Percentiles rank a stretch among this genome's conserved stretches.
phyloP scores from a whole-genome alignment of 2,329 filamentous ascomycete genomes.

The Penicillium paneum region DNA sequence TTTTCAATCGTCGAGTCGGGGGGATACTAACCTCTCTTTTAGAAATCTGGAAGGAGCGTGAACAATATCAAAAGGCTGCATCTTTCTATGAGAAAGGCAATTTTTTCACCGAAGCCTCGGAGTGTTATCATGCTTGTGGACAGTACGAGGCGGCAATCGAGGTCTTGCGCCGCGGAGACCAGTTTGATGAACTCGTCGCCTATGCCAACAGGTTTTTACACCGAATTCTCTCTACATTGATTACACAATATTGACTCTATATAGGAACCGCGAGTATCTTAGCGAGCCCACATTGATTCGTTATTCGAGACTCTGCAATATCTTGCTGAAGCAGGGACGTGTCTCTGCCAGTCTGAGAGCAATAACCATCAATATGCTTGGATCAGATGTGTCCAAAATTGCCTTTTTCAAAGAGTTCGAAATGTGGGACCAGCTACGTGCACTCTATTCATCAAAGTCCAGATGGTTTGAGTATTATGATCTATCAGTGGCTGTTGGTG shows the following conservation, averaged over 20 bases:
- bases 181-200: conserved; percentile 18
- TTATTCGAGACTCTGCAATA: conserved; percentile 20
- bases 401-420: conserved; percentile 20
- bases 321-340: conserved; percentile 18
- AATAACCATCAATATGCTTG: conserved; percentile 17
- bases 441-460: conserved; percentile 6
- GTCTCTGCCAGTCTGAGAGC: conserved; percentile 13
- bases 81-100: conserved; percentile 11
- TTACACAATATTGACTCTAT: neutral
- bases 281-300: conserved; percentile 1
- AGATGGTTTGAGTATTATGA: conserved; percentile 16
- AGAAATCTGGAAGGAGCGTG: conserved; percentile 17
- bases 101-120: conserved; percentile 12
- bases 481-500: conserved; percentile 4
- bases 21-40: neutral
- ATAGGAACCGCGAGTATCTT: conserved; percentile 8
- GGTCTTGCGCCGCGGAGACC: conserved; percentile 13
- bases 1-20: neutral
- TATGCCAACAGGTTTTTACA: conserved; percentile 15
- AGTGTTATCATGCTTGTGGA: conserved; percentile 11
- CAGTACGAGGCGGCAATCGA: conserved; percentile 19
- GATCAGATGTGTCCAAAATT: conserved; percentile 13
- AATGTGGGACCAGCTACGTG: conserved; percentile 14
- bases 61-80: conserved; percentile 15
- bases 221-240: neutral